Evolutionary conservation across 2,329 filamentous ascomycete species (phyloP).

Genomic region (Talaromyces rugulosus): DNA sequence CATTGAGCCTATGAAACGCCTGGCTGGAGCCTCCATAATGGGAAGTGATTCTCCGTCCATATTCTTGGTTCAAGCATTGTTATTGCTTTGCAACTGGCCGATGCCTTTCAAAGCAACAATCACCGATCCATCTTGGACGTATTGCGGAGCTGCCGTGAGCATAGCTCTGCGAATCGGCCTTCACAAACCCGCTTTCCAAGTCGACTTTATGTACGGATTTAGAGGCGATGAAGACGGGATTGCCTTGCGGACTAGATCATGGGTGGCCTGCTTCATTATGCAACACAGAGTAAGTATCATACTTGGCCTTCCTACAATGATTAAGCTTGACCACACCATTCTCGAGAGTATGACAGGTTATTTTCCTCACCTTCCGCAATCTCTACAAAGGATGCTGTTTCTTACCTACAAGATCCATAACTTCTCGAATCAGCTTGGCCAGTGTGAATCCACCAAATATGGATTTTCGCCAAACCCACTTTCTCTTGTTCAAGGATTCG

Average conservation of each 20-base stretch:
- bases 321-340: background rate
- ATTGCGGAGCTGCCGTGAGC: background rate
- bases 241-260: background rate
- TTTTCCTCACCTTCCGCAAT: background rate
- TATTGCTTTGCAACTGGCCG: background rate
- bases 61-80: background rate
- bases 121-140: background rate
- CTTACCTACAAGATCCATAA: background rate
- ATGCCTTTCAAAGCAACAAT: background rate
- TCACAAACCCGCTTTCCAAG: background rate
- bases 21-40: background rate
- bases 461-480: background rate
- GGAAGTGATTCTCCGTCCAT: background rate
- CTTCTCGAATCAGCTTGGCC: background rate
- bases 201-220: background rate
- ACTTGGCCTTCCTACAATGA: background rate
- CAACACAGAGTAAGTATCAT: background rate
- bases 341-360: background rate
- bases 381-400: background rate
- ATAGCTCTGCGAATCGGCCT: background rate
- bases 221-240: background rate
- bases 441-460: background rate
- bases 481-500: background rate
- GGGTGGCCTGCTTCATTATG: slow-evolving; percentile 1
- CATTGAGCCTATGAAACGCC: background rate